phyloP scores from a whole-genome alignment of 2,329 filamentous ascomycete species.

The Hymenoscyphus albidus region DNA sequence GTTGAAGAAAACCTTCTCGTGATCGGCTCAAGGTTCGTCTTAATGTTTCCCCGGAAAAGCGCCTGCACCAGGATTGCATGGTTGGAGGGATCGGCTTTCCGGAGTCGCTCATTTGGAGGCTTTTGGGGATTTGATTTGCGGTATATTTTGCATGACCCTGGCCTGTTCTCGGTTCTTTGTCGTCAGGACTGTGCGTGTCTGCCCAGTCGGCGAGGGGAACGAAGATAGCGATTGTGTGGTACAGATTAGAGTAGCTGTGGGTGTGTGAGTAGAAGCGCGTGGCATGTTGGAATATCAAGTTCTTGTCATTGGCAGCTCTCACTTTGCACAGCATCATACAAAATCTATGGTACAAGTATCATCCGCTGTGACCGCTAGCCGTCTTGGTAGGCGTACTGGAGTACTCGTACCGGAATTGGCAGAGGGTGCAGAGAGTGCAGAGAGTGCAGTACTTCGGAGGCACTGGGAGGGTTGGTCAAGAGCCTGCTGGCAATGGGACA shows the following conservation, averaged over 20 bases:
- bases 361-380: not conserved
- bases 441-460: conserved; percentile 5
- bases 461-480: not conserved
- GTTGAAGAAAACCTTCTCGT: not conserved
- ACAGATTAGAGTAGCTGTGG: not conserved
- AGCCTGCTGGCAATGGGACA: not conserved
- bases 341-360: not conserved
- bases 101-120: conserved; percentile 5
- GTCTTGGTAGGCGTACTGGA: not conserved
- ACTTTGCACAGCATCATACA: not conserved
- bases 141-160: conserved; percentile 15
- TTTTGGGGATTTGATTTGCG: conserved; percentile 7
- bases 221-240: not conserved
- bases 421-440: not conserved
- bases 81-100: not conserved
- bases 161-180: not conserved
- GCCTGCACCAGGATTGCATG: no score
- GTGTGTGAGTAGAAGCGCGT: conserved; percentile 5
- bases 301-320: not conserved
- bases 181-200: conserved; percentile 4
- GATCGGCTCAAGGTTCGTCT: not conserved
- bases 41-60: not conserved
- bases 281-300: not conserved
- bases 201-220: conserved; percentile 3
- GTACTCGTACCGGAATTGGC: not conserved